These are phyloP conservation scores for Boletus rufocinnamomeus DNA, from an alignment of 768 basidiomycete genomes.

Conservation along the genomic window DNA sequence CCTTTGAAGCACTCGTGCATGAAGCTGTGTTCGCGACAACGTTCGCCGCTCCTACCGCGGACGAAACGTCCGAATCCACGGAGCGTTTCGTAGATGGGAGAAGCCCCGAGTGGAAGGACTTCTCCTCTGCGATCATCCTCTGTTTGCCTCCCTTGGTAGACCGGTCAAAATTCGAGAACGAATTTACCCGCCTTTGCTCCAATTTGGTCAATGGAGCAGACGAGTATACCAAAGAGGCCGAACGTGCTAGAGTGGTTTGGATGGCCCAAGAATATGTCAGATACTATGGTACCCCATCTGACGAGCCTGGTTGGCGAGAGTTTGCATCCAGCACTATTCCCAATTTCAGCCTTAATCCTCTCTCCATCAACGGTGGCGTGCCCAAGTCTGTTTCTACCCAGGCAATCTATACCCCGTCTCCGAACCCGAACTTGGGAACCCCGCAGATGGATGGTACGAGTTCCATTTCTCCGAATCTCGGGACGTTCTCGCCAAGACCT, in stretches of 20 bases:
- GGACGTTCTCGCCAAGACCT: constrained; percentile 57
- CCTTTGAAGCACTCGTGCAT: constrained; percentile 77
- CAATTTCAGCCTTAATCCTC: constrained; percentile 30
- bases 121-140: constrained; percentile 61
- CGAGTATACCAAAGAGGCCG: constrained; percentile 39
- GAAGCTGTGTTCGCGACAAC: constrained; percentile 80
- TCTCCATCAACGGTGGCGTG: constrained; percentile 35
- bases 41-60: constrained; percentile 39
- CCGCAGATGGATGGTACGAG: constrained; percentile 18
- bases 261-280: constrained; percentile 65
- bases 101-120: constrained; percentile 56
- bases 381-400: constrained; percentile 52
- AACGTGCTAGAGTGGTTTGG: constrained; percentile 57
- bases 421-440: constrained; percentile 37
- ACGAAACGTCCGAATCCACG: constrained; percentile 18
- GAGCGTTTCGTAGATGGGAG: constrained; percentile 23
- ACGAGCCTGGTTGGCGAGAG: constrained; percentile 55
- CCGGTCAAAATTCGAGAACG: constrained; percentile 61
- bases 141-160: constrained; percentile 60
- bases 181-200: constrained; percentile 65
- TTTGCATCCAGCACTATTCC: constrained; percentile 58
- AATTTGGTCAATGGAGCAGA: constrained; percentile 62
- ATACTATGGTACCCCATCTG: constrained; percentile 55
- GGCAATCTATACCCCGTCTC: constrained; percentile 54
- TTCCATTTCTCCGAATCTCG: constrained; percentile 44